Evolutionary conservation across 768 basidiomycete species (phyloP).

Genomic region (Termitomyces sp.): DNA sequence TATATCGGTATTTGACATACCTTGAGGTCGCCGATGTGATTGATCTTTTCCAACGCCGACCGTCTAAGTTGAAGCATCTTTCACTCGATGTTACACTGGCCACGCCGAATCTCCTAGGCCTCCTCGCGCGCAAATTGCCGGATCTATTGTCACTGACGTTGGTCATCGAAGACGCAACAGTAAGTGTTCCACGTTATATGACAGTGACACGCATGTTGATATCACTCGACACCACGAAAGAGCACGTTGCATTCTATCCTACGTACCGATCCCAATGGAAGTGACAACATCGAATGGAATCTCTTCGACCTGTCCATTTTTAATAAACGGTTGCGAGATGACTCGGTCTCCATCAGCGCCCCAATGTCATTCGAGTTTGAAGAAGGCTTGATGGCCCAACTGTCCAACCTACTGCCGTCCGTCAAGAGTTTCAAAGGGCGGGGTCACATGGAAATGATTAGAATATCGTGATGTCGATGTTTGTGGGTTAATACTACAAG

Average conservation of each 20-base stretch:
- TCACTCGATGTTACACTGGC: constrained; percentile 5
- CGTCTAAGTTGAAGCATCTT: neutral
- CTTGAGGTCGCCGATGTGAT: too few relatives aligned
- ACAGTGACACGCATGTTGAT: too few relatives aligned
- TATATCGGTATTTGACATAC: too few relatives aligned
- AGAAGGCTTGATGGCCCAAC: constrained; percentile 6
- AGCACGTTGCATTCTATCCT: constrained; percentile 6
- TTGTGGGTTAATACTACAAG: neutral
- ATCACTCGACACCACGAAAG: neutral
- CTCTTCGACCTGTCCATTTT: constrained; percentile 6
- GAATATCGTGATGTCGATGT: neutral
- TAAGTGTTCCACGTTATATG: neutral
- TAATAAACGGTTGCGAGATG: too few relatives aligned
- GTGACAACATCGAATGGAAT: neutral
- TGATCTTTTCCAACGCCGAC: too few relatives aligned
- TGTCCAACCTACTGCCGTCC: too few relatives aligned
- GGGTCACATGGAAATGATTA: too few relatives aligned
- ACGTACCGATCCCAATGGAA: neutral
- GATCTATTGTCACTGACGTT: neutral
- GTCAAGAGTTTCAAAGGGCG: too few relatives aligned
- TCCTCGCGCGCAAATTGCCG: too few relatives aligned
- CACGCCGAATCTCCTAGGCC: too few relatives aligned
- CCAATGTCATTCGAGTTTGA: constrained; percentile 10
- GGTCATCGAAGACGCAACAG: constrained; percentile 3
- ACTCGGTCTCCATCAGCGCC: too few relatives aligned